These are phyloP conservation scores for Mimosa pudica DNA, from an alignment of 306 rosid species.

Conservation along the genomic window DNA sequence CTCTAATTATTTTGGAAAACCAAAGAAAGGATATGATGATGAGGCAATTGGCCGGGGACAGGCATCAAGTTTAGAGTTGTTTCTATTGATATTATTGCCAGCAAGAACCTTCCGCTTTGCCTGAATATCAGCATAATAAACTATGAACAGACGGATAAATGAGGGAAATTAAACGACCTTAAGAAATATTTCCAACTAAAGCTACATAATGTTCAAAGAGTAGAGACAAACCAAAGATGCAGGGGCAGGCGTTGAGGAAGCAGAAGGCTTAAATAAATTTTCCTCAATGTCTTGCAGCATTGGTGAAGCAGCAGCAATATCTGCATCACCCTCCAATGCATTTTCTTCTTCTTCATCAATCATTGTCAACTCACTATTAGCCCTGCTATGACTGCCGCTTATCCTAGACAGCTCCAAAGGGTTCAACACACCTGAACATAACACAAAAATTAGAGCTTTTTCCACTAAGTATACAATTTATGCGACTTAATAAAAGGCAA, in stretches of 20 bases:
- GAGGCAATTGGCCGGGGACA: constrained; percentile 65
- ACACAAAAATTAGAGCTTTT: background rate
- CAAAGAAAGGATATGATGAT: constrained; percentile 76
- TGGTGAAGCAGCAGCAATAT: constrained; percentile 10
- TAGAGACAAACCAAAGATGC: constrained; percentile 14
- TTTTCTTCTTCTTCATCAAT: constrained; percentile 50
- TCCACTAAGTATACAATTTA: background rate
- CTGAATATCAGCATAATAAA: constrained; percentile 39
- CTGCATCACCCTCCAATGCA: background rate
- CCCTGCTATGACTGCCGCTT: constrained; percentile 51
- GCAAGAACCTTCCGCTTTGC: constrained; percentile 69
- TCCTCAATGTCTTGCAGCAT: background rate
- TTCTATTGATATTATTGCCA: constrained; percentile 50
- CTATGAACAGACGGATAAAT: background rate
- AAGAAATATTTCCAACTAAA: background rate
- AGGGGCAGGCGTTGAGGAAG: constrained; percentile 22
- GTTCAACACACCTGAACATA: constrained; percentile 70
- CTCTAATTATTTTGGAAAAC: constrained; percentile 17
- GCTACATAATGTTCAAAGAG: background rate
- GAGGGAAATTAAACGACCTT: constrained; percentile 5
- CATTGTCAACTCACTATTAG: constrained; percentile 44
- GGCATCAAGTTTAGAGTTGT: constrained; percentile 65
- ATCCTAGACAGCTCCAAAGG: constrained; percentile 80
- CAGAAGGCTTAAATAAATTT: constrained; percentile 13
- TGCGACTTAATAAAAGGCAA: background rate